Conservation (phyloP, 495 filamentous ascomycete genomes). For the Penicillium cosmopolitanum region DNA sequence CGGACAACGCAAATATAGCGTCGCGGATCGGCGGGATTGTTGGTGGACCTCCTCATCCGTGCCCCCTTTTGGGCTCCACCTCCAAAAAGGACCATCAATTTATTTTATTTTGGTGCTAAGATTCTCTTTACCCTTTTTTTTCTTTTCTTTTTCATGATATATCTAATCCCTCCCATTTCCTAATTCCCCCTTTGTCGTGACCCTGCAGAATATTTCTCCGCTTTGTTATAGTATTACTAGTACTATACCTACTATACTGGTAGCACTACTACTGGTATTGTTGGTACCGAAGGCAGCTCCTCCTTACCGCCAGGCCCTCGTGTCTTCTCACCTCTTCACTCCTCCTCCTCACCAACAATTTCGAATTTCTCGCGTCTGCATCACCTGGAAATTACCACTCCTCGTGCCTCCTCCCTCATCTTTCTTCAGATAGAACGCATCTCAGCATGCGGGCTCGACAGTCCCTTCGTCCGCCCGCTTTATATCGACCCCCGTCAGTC, state of each 20-base stretch:
- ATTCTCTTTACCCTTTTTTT: neutral
- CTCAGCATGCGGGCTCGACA: conserved; percentile 40
- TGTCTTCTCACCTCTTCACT: conserved; percentile 1
- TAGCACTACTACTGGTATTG: neutral
- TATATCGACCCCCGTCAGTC: conserved; percentile 27
- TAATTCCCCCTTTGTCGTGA: neutral
- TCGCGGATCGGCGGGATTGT: conserved; percentile 19
- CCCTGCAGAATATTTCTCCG: no score
- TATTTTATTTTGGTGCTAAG: conserved; percentile 8
- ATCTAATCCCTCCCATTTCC: neutral
- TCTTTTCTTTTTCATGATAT: neutral
- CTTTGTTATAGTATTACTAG: neutral
- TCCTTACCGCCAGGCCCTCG: conserved; percentile 13
- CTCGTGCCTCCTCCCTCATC: conserved; percentile 5
- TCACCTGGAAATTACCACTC: conserved; percentile 7
- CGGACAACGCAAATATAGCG: conserved; percentile 13
- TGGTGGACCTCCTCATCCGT: conserved; percentile 21
- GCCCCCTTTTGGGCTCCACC: conserved; percentile 26
- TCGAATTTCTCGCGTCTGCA: neutral
- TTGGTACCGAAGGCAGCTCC: neutral
- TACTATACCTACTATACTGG: neutral
- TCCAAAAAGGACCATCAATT: conserved; percentile 18
- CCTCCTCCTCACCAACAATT: neutral
- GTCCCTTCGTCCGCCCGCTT: conserved; percentile 29
- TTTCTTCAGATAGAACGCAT: conserved; percentile 12